A percentile compares a stretch with the other conserved stretches of the same genome.
phyloP scores from a whole-genome alignment of 2,329 filamentous ascomycete genomes.

The Penicillium sp. region DNA sequence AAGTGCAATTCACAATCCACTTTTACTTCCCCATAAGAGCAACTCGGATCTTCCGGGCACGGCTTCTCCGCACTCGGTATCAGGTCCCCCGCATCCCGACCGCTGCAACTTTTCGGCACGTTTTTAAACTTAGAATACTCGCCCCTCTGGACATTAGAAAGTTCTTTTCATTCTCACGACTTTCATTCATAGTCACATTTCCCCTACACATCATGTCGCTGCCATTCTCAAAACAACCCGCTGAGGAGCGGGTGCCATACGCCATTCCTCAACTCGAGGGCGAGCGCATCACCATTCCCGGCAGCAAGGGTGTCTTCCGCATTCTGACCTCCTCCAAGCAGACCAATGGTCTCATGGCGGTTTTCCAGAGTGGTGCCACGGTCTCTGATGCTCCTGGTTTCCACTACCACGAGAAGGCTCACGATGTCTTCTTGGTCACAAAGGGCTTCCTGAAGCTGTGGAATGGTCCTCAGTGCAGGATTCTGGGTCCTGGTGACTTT shows the following conservation, averaged over 20 bases:
- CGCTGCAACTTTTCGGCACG: not conserved
- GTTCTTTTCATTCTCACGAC: not conserved
- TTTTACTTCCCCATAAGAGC: not conserved
- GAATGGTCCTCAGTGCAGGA: slow-evolving; percentile 60
- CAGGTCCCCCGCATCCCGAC: slow-evolving; percentile 21
- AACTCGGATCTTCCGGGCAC: slow-evolving; percentile 29
- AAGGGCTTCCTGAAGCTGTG: slow-evolving; percentile 61
- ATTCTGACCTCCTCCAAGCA: slow-evolving; percentile 58
- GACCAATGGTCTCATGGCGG: slow-evolving; percentile 55
- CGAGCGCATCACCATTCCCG: slow-evolving; percentile 57
- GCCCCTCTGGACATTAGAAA: not conserved
- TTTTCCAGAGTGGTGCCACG: slow-evolving; percentile 56
- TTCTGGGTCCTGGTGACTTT: slow-evolving; percentile 60
- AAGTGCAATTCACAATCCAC: not conserved
- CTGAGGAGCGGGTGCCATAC: slow-evolving; percentile 47
- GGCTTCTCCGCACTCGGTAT: slow-evolving; percentile 26
- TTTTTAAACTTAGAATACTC: slow-evolving; percentile 13
- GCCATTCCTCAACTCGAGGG: slow-evolving; percentile 56
- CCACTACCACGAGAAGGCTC: slow-evolving; percentile 60
- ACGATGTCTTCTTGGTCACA: slow-evolving; percentile 61
- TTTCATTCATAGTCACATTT: not conserved
- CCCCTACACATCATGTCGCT: slow-evolving; percentile 28
- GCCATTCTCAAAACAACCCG: slow-evolving; percentile 38
- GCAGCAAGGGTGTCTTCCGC: slow-evolving; percentile 56
- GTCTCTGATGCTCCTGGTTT: slow-evolving; percentile 51